These are phyloP conservation scores for Diddensiella transvaalensis DNA, from an alignment of 805 yeast species.

Conservation along the genomic window DNA sequence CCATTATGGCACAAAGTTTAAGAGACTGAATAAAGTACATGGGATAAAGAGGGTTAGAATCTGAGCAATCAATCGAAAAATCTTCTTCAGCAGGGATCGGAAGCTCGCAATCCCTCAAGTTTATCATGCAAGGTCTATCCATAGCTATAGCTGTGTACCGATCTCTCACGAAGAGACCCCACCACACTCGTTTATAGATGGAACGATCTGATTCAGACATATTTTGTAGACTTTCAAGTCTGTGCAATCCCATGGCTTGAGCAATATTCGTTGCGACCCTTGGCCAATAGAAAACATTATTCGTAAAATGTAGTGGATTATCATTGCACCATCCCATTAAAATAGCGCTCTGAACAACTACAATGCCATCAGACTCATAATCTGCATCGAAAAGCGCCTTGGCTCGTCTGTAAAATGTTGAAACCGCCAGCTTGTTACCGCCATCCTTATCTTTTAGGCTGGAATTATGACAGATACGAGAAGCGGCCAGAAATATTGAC, in stretches of 20 bases:
- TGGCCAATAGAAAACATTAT: constrained; percentile 59
- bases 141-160: constrained; percentile 62
- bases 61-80: constrained; percentile 33
- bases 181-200: constrained; percentile 64
- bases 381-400: constrained; percentile 67
- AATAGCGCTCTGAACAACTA: constrained; percentile 56
- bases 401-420: constrained; percentile 62
- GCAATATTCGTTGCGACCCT: constrained; percentile 51
- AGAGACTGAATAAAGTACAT: constrained; percentile 57
- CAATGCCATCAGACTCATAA: constrained; percentile 59
- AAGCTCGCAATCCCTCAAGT: constrained; percentile 66
- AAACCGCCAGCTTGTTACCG: constrained; percentile 45
- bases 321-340: constrained; percentile 44
- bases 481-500: constrained; percentile 61
- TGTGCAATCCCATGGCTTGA: constrained; percentile 9
- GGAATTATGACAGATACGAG: constrained; percentile 53
- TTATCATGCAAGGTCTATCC: constrained; percentile 64
- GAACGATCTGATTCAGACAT: constrained; percentile 41
- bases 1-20: constrained; percentile 64
- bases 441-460: constrained; percentile 42
- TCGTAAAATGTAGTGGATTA: constrained; percentile 59
- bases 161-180: constrained; percentile 69
- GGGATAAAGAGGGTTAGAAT: constrained; percentile 45
- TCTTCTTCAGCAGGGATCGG: constrained; percentile 59
- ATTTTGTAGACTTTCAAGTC: constrained; percentile 14